Conservation (phyloP, 371 early-diverging fungal species). For the Mucor mucedo region DNA sequence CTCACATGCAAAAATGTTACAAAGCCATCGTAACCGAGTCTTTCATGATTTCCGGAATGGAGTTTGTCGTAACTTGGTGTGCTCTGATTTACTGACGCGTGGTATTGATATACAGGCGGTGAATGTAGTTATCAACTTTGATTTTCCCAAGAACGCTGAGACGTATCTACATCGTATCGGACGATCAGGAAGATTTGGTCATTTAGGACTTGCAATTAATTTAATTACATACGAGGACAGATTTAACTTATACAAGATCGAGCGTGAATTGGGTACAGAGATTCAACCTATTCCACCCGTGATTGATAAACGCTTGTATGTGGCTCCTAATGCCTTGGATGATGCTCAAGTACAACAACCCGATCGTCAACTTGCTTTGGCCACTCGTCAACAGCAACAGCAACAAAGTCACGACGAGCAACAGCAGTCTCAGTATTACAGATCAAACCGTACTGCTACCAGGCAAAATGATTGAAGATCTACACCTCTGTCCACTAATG, state of each 20-base stretch:
- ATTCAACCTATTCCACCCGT: conserved; percentile 95
- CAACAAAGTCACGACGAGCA: conserved; percentile 43
- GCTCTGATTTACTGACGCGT: conserved; percentile 95
- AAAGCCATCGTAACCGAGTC: conserved; percentile 96
- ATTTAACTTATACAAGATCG: conserved; percentile 94
- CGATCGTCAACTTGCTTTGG: conserved; percentile 49
- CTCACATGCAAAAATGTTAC: conserved; percentile 98
- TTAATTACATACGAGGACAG: conserved; percentile 97
- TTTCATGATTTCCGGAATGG: conserved; percentile 99
- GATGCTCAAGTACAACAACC: conserved; percentile 55
- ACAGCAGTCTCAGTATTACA: conserved; percentile 39
- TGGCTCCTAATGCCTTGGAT: conserved; percentile 72
- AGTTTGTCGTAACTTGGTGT: conserved; percentile 94
- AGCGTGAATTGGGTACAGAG: conserved; percentile 97
- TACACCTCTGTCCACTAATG: not conserved
- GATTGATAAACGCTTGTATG: conserved; percentile 91
- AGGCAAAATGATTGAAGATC: not conserved
- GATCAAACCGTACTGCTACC: not conserved
- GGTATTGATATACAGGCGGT: conserved; percentile 99
- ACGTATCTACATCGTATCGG: conserved; percentile 99
- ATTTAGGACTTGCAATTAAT: conserved; percentile 97
- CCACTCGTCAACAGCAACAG: conserved; percentile 56
- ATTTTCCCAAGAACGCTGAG: conserved; percentile 98
- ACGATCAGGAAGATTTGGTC: conserved; percentile 97
- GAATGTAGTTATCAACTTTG: conserved; percentile 99